phyloP scores from a whole-genome alignment of 2,329 filamentous ascomycete species.

The Cordyceps cicadae region DNA sequence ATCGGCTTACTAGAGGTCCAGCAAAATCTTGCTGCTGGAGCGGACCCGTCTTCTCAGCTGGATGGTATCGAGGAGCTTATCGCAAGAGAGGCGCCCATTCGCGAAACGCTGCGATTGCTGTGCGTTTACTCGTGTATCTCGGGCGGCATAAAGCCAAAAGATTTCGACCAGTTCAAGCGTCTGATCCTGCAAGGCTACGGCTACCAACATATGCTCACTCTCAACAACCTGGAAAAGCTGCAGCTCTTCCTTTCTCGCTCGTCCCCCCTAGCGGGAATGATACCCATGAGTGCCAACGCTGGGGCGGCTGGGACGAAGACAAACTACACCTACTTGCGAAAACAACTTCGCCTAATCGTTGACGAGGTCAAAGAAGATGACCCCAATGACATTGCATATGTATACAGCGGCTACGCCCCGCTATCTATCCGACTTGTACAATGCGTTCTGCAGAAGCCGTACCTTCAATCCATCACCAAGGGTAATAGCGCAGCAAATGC shows the following conservation, averaged over 20 bases:
- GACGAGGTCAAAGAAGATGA: conserved; percentile 95
- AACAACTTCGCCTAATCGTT: conserved; percentile 78
- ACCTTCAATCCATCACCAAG: conserved; percentile 62
- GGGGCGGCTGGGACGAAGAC: conserved; percentile 60
- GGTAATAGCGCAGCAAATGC: conserved; percentile 40
- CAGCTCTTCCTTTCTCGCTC: conserved; percentile 73
- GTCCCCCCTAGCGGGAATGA: conserved; percentile 71
- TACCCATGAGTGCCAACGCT: conserved; percentile 58
- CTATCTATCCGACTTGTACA: conserved; percentile 87
- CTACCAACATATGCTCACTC: conserved; percentile 86
- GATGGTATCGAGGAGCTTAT: conserved; percentile 94
- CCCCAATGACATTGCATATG: conserved; percentile 92
- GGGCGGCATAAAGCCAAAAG: conserved; percentile 78
- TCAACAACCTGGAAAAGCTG: conserved; percentile 81
- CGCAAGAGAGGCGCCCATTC: conserved; percentile 70
- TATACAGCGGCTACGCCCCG: conserved; percentile 94
- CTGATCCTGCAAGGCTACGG: conserved; percentile 88
- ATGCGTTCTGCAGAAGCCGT: conserved; percentile 84
- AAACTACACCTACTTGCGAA: conserved; percentile 83
- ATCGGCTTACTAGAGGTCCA: conserved; percentile 84
- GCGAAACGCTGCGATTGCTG: conserved; percentile 74
- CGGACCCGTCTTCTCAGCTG: conserved; percentile 81
- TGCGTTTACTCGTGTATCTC: conserved; percentile 88
- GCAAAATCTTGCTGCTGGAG: conserved; percentile 85
- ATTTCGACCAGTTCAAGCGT: conserved; percentile 82